phyloP scores from a whole-genome alignment of 345 rosid species.

The Eucalyptus pauciflora region DNA sequence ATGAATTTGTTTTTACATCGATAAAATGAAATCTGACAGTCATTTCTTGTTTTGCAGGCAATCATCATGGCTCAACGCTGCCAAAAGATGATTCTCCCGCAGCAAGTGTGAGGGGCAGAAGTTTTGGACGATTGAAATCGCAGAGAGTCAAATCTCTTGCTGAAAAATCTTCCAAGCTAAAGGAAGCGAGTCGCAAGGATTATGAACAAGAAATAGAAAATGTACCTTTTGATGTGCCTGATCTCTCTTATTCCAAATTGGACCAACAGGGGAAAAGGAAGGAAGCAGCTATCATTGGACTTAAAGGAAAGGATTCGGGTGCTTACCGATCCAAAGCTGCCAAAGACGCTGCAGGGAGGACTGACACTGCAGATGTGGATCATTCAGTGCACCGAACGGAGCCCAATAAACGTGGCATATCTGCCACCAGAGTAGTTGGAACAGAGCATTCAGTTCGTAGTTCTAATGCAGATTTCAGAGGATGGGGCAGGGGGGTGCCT shows the following conservation, averaged over 20 bases:
- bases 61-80: neutral
- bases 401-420: neutral
- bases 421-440: constrained; percentile 8
- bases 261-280: constrained; percentile 12
- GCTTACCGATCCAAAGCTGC: neutral
- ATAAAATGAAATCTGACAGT: neutral
- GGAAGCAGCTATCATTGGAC: neutral
- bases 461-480: constrained; percentile 31
- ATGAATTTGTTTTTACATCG: neutral
- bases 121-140: constrained; percentile 51
- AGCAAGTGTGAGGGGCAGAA: neutral
- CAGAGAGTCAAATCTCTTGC: constrained; percentile 50
- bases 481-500: constrained; percentile 37
- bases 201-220: neutral
- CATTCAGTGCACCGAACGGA: neutral
- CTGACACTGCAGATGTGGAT: neutral
- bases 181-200: constrained; percentile 4
- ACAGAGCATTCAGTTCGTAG: constrained; percentile 9
- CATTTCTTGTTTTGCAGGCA: neutral
- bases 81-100: neutral
- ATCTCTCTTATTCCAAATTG: neutral
- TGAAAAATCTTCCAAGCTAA: constrained; percentile 23
- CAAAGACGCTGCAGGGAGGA: neutral
- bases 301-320: neutral
- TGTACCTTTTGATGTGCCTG: neutral